Evolutionary conservation across 2,329 filamentous ascomycete genomes (phyloP).

Genomic region (Aspergillus latus): DNA sequence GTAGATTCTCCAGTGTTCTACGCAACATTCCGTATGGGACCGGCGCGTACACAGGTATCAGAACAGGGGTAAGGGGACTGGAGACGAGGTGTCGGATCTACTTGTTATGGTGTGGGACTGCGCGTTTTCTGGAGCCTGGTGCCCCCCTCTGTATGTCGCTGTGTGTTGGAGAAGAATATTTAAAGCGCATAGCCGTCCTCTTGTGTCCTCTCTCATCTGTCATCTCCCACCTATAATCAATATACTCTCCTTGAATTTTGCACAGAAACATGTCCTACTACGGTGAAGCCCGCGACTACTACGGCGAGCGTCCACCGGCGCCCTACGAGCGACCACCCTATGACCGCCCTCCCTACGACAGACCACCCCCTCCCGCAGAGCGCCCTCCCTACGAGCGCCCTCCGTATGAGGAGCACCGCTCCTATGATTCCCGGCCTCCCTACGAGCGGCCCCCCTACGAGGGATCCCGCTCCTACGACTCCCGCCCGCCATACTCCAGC

Average conservation of each 20-base stretch:
- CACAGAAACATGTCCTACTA: conserved; percentile 18
- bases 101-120: not conserved
- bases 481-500: conserved; percentile 30
- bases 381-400: conserved; percentile 16
- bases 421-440: conserved; percentile 13
- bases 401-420: conserved; percentile 12
- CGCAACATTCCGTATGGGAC: not conserved
- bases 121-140: not conserved
- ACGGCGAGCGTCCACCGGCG: conserved; percentile 8
- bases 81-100: not conserved
- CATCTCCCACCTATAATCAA: not conserved
- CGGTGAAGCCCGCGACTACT: conserved; percentile 14
- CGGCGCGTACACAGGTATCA: not conserved
- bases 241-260: not conserved
- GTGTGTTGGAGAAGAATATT: not conserved
- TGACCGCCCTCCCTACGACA: conserved; percentile 12
- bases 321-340: conserved; percentile 14
- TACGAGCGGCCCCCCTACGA: conserved; percentile 21
- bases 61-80: not conserved
- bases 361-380: conserved; percentile 6
- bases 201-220: conserved; percentile 1
- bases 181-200: conserved; percentile 5
- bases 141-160: not conserved
- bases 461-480: conserved; percentile 4
- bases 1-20: not conserved